A percentile compares a stretch with the other conserved stretches of the same genome.
Evolutionary conservation across 192 early-diverging fungal species (phyloP).

Genomic region (Entomortierella chlamydospora): DNA sequence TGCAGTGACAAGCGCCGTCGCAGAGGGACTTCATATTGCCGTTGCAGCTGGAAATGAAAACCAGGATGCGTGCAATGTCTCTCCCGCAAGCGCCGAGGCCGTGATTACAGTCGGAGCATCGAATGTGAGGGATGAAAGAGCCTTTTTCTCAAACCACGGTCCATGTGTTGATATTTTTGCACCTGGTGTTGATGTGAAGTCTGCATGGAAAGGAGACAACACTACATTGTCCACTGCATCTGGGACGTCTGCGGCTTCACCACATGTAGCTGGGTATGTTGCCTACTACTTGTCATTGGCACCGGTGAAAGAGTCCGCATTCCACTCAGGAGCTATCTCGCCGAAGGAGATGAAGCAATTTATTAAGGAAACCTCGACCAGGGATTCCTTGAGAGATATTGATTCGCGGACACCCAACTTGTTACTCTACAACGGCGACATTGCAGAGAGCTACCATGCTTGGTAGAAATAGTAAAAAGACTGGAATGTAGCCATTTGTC

Average conservation of each 20-base stretch:
- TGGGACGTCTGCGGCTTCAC: constrained; percentile 93
- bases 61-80: constrained; percentile 89
- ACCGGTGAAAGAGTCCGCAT: constrained; percentile 40
- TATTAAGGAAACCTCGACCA: constrained; percentile 66
- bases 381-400: constrained; percentile 59
- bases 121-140: constrained; percentile 83
- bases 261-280: constrained; percentile 87
- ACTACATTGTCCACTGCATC: constrained; percentile 85
- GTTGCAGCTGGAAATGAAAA: constrained; percentile 98
- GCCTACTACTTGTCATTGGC: constrained; percentile 74
- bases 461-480: constrained; percentile 25
- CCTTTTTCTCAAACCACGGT: constrained; percentile 84
- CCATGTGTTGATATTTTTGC: constrained; percentile 94
- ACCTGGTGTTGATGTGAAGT: constrained; percentile 76
- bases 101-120: constrained; percentile 93
- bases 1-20: constrained; percentile 80
- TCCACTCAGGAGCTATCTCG: constrained; percentile 53
- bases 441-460: constrained; percentile 24
- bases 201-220: constrained; percentile 72
- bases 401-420: constrained; percentile 66
- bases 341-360: constrained; percentile 69
- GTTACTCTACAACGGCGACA: constrained; percentile 67
- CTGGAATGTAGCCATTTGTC: neutral
- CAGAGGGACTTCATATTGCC: constrained; percentile 85
- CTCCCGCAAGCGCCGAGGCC: constrained; percentile 72